Base-by-base conservation (phyloP, 1,139 yeast genomes). In the Zhuliangozyma blackwelliae region DNA sequence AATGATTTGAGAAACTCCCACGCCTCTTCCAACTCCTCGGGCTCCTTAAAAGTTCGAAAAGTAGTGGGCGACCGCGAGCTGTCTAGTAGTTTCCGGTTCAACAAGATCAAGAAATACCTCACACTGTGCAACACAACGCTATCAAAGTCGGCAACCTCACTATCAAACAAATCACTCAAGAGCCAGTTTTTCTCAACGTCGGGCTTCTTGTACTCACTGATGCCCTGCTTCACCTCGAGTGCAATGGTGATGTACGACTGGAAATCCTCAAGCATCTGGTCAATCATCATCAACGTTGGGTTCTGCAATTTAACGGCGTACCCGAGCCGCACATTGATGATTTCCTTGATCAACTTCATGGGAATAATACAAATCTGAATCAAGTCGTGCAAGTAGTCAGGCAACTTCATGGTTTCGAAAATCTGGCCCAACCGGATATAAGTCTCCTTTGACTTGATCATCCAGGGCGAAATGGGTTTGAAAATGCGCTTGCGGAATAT, bases 281-380 rank as follows among this genome's bases (percentile, higher is more conserved):
- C 97, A 47, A 92, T 87, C 82, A 90, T 87, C 90, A 89, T 85
- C 77, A 89, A 78, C 0, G 97, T 89, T 1, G 96, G 96, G 49
- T 86, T 86, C 38, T 77, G 79, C 40, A 90, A 63, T 50, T 84
- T 83, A 57, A 76, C 73, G 4, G 97, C 96, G 54, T 88, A 89
- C 3, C 75, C 68, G 36, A 92, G 69, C 46, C 97, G 72, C 31
- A 87, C 76, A 32, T 75, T 76, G 34, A 90, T 83, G 35, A 88
- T 77, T 52, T 88, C 97, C 52, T 83, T 85, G 46, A 90, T 82
- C 36, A 92, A 67, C 45, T 78, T 79, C 54, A 89, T 72, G 1
- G 97, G 97, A 41, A 92, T 85, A 33, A 75, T 67, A 45, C 90
- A 78, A 22, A 89, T 61, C 30, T 83, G 76, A 38, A 82, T 72